Base-by-base conservation (phyloP, 31 red algal species). In the Porphyra umbilicalis region DNA sequence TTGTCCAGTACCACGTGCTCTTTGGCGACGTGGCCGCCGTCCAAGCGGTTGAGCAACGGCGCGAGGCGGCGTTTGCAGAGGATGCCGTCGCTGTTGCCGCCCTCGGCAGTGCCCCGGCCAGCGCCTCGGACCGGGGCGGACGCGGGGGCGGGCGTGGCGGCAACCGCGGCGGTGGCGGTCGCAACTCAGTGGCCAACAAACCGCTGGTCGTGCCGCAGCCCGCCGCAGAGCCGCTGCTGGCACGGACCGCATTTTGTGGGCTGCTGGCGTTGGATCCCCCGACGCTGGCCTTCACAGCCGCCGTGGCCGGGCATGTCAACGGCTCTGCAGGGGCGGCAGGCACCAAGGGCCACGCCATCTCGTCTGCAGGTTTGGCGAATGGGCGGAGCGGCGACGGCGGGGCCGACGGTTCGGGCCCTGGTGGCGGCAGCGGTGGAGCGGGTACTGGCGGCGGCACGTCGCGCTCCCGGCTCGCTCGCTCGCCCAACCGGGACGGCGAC, bases 11-110 rank as follows among this genome's bases (percentile, higher is more conserved):
- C 33, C 83, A 94, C 33, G 92, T 89, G 75, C 31, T 83, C 18
- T 82, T 94, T 81, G 92, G 92, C 10, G 92, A 94, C 76, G 80
- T 81, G 29, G 84, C 87, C 36, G 84, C 81, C 33, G 92, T 94
- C 14, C 87, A 94, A 36, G 38, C 85, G 33, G 92, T 94, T n/a
- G 84, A 88, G 71, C 75, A 75, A 30, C 75, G 30, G 25, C 57
- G 57, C 3, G 57, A 71, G 6, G 57, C 57, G 57, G 57, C 57
- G 10, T 78, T 34, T 94, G 15, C 87, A 90, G 74, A 79, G 80
- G 77, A 80, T 89, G 83, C 80, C 80, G 76, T 18, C 34, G 10
- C 39, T 75, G 33, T 75, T 87, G 87, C 87, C 86, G 25, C 74
- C 75, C 9, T 75, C 85, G 29, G 83, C 37, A 35, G 92, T 84